Percentiles rank a stretch among this genome's conserved stretches.
Conservation (phyloP, 345 rosid species). For the Turritis glabra region DNA sequence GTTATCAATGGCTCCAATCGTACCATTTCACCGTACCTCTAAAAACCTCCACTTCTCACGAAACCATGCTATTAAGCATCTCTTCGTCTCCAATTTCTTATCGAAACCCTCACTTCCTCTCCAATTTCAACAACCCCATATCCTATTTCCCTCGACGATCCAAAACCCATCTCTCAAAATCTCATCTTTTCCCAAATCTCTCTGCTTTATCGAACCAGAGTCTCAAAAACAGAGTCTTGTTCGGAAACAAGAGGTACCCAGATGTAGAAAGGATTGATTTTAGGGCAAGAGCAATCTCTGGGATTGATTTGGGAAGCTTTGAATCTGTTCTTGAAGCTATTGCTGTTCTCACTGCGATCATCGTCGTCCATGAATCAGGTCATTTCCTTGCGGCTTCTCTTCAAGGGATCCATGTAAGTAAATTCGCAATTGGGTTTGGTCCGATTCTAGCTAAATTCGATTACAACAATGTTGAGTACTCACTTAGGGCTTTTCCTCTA, state of each 20-base stretch:
- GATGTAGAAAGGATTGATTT: slow-evolving; percentile 44
- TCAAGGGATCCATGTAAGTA: slow-evolving; percentile 97
- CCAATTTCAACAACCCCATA: slow-evolving; percentile 44
- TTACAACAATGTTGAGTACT: slow-evolving; percentile 82
- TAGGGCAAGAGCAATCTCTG: slow-evolving; percentile 59
- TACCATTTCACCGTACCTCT: slow-evolving; percentile 33
- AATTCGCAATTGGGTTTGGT: slow-evolving; percentile 96
- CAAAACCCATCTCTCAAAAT: slow-evolving; percentile 56
- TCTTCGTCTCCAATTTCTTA: slow-evolving; percentile 54
- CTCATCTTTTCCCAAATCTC: slow-evolving; percentile 40
- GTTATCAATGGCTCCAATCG: slow-evolving; percentile 30
- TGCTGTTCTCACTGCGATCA: slow-evolving; percentile 80
- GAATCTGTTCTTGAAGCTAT: slow-evolving; percentile 79
- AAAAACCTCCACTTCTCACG: slow-evolving; percentile 28
- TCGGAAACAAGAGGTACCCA: slow-evolving; percentile 36
- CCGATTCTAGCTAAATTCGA: slow-evolving; percentile 86
- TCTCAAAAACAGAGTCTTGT: slow-evolving; percentile 45
- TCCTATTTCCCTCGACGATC: slow-evolving; percentile 47
- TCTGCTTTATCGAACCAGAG: slow-evolving; percentile 39
- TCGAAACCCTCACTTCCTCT: slow-evolving; percentile 42
- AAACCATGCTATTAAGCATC: slow-evolving; percentile 70
- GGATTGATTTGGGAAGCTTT: slow-evolving; percentile 67
- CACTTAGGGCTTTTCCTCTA: slow-evolving; percentile 83
- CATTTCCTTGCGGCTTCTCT: slow-evolving; percentile 93
- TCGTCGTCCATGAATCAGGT: slow-evolving; percentile 85